Evolutionary conservation across 352 stramenopile species (phyloP), one percentile per base, ranked within the genome.

Genomic region (Saprolegnia diclina): DNA sequence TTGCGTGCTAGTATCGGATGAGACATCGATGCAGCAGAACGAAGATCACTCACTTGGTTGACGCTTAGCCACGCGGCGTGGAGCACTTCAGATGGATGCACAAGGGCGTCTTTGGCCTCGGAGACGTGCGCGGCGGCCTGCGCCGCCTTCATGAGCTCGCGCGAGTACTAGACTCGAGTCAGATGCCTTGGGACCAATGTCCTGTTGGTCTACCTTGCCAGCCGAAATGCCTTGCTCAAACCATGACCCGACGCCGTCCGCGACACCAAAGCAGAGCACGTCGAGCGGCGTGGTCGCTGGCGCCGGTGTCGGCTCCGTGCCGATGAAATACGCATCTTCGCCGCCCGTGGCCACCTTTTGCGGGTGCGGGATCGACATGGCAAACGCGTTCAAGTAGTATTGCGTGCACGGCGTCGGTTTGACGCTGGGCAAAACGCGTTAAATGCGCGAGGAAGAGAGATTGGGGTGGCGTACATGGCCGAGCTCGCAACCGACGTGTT

Each of bases 211-310:
- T 42, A 55, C 57, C 57, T 40, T 66, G 57, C 57, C 40, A 14
- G 84, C 84, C 57, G 82, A 90, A 35, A 98, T 89, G 5, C 92
- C 91, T 57, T 97, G 96, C 72, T 97, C 88, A 70, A 96, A 93
- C 96, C 96, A 99, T 55, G 87, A 97, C 10, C 96, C 96, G 1
- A 99, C 95, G 45, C 96, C 96, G 79, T 99, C 96, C 6, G 92
- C 91, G 24, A 99, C 92, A 38, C 94, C 94, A 71, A 98, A 83
- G 45, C 96, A 96, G 22, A 95, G 81, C 16, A 97, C 83, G 50
- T 92, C 80, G 6, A 85, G 44, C 22, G 42, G 22, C 64, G 37
- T 64, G 55, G 45, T 81, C 78, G 29, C 29, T 35, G 37, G 81
- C 81, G 56, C 84, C 77, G 16, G 86, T 70, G 53, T 82, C 76